phyloP scores from a whole-genome alignment of 441 rosid species.

The Adansonia madagascariensis region DNA sequence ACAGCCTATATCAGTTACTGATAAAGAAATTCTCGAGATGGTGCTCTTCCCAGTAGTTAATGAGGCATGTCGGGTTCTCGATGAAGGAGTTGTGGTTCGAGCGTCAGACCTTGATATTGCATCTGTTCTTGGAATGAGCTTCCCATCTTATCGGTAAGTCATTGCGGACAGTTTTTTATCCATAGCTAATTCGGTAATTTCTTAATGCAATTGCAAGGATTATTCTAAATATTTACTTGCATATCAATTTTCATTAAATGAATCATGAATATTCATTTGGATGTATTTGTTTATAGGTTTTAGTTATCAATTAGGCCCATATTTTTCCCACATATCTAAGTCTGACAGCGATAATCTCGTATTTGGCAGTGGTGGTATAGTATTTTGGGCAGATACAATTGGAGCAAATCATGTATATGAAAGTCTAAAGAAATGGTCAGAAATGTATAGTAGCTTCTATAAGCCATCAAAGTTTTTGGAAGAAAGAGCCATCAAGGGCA shows the following conservation, averaged over 20 bases:
- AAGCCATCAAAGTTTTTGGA: slow-evolving; percentile 83
- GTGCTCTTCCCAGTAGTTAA: slow-evolving; percentile 89
- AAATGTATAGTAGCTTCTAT: slow-evolving; percentile 64
- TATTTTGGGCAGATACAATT: slow-evolving; percentile 79
- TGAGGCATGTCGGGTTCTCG: slow-evolving; percentile 90
- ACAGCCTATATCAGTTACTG: slow-evolving; percentile 77
- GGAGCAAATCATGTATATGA: slow-evolving; percentile 63
- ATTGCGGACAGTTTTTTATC: not conserved
- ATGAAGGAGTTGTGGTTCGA: slow-evolving; percentile 79
- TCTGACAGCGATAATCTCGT: not conserved
- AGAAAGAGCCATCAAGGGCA: slow-evolving; percentile 77
- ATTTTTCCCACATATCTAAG: not conserved
- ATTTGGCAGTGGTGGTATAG: slow-evolving; percentile 73
- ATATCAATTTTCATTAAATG: not conserved
- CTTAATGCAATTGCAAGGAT: not conserved
- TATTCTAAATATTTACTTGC: not conserved
- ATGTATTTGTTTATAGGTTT: not conserved
- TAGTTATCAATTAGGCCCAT: not conserved
- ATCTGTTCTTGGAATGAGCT: slow-evolving; percentile 98
- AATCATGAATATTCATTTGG: not conserved
- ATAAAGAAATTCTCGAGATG: slow-evolving; percentile 88
- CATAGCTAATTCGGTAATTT: not conserved
- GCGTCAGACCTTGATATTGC: slow-evolving; percentile 91
- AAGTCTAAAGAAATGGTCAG: slow-evolving; percentile 75
- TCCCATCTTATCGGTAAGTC: slow-evolving; percentile 87